Base-by-base conservation (phyloP, 805 yeast species). In the Starmerella davenportii region DNA sequence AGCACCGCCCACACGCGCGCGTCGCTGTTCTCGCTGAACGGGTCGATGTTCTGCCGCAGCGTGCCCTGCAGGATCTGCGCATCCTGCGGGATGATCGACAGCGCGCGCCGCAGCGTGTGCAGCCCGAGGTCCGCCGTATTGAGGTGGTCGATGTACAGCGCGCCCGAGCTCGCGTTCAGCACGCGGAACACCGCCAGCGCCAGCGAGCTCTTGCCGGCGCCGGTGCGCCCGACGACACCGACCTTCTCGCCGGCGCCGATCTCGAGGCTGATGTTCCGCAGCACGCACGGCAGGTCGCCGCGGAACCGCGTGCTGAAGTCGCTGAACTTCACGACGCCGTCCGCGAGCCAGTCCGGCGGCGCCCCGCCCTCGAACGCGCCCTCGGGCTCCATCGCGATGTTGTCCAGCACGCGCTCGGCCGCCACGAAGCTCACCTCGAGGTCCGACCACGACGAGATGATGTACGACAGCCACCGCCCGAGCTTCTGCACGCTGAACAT, bases 151-250 rank as follows among this genome's bases (percentile, higher is more conserved):
- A 76, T 73, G 8, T 51, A 41, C 33, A 77, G 68, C 1, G 48
- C 45, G 15, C 85, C 87, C 4, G 50, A 39, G 15, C 61, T 60
- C n/a, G 74, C 53, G 50, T 76, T 84, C 34, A 63, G 29, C 18
- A 59, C 42, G 37, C 73, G 53, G 63, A 85, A 85, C 44, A 85
- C 69, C 3, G 95, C 92, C 20, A 93, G 75, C 40, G 82, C 81
- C 42, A 85, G 78, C 0, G 95, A 82, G 1, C 94, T 80, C 56
- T 85, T 85, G 51, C 95, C 95, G 21, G 95, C 95, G 57, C 95
- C 95, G 0, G 95, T 85, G 58, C 95, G 74, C 30, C 95, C 95
- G 40, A 85, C 94, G 52, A 85, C 76, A 53, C 95, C 95, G 50
- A 85, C 72, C 54, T 85, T 85, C 50, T 73, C 68, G 42, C 67